These are phyloP conservation scores for Metroxylon sagu DNA, from an alignment of 176 grass and related monocot species.

Conservation along the genomic window DNA sequence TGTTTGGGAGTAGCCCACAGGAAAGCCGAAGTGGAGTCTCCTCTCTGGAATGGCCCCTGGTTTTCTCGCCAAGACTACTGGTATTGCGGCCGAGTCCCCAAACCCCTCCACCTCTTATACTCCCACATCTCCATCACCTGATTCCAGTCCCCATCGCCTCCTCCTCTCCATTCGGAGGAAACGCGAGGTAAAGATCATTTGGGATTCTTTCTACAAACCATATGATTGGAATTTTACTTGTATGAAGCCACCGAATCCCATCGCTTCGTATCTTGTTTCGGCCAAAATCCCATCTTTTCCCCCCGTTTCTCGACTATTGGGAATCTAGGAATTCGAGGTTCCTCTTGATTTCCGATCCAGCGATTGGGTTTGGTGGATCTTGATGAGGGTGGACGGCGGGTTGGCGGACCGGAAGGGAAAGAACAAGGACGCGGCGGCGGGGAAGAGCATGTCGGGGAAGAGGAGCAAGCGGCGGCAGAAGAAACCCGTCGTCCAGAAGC, in stretches of 20 bases:
- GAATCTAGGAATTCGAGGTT: too few relatives aligned
- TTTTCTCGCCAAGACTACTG: conserved; percentile 3
- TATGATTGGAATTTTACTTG: too few relatives aligned
- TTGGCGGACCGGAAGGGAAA: conserved; percentile 3
- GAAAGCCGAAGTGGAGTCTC: background rate
- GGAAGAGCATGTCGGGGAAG: conserved; percentile 12
- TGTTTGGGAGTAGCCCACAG: conserved; percentile 27
- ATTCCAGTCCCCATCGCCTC: background rate
- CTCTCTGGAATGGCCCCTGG: background rate
- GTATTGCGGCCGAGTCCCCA: background rate
- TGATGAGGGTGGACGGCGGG: conserved; percentile 1
- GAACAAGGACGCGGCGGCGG: background rate
- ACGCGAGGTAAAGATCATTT: background rate
- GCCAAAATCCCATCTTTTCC: too few relatives aligned
- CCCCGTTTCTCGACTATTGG: too few relatives aligned
- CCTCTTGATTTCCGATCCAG: too few relatives aligned
- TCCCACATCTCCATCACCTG: background rate
- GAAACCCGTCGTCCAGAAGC: conserved; percentile 44
- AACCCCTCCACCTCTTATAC: background rate
- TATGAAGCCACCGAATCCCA: too few relatives aligned
- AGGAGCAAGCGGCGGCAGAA: conserved; percentile 24
- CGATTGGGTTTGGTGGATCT: too few relatives aligned
- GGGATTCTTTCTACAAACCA: too few relatives aligned
- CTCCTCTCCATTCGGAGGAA: background rate
- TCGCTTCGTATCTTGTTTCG: too few relatives aligned